phyloP scores from a whole-genome alignment of 2,329 filamentous ascomycete species.

The Pseudogymnoascus sp. region DNA sequence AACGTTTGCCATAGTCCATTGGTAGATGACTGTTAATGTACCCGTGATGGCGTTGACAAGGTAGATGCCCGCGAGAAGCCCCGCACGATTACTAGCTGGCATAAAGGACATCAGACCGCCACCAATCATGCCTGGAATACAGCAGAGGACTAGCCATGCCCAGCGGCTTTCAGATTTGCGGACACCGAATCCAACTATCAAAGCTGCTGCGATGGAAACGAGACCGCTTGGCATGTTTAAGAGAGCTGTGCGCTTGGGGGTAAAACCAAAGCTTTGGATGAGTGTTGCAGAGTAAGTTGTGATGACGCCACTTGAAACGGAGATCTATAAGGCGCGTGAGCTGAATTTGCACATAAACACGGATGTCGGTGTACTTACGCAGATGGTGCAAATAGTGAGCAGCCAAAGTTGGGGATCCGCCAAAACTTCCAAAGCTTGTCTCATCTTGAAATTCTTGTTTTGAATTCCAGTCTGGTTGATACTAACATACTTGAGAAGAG shows the following conservation, averaged over 20 bases:
- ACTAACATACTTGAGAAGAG: constrained; percentile 42
- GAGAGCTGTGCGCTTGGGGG: constrained; percentile 39
- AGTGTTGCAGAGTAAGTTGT: constrained; percentile 37
- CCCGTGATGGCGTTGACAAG: constrained; percentile 45
- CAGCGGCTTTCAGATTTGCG: constrained; percentile 41
- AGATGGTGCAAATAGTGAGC: neutral
- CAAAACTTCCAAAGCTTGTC: constrained; percentile 42
- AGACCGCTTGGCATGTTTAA: constrained; percentile 49
- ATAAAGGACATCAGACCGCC: constrained; percentile 44
- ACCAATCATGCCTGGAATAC: constrained; percentile 37
- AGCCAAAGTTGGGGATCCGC: constrained; percentile 31
- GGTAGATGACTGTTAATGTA: constrained; percentile 41
- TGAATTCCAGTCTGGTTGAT: constrained; percentile 49
- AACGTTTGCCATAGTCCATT: constrained; percentile 47
- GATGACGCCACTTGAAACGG: constrained; percentile 49
- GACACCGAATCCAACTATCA: constrained; percentile 42
- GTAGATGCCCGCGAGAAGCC: constrained; percentile 44
- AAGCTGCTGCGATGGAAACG: constrained; percentile 45
- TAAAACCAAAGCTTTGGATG: constrained; percentile 38
- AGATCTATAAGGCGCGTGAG: constrained; percentile 40
- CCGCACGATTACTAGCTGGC: constrained; percentile 37
- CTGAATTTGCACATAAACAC: constrained; percentile 26
- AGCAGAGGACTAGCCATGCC: constrained; percentile 43
- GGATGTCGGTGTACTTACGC: neutral
- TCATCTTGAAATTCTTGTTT: constrained; percentile 40